phyloP scores from a whole-genome alignment of 495 filamentous ascomycete species.

The Penicillium nucicola region DNA sequence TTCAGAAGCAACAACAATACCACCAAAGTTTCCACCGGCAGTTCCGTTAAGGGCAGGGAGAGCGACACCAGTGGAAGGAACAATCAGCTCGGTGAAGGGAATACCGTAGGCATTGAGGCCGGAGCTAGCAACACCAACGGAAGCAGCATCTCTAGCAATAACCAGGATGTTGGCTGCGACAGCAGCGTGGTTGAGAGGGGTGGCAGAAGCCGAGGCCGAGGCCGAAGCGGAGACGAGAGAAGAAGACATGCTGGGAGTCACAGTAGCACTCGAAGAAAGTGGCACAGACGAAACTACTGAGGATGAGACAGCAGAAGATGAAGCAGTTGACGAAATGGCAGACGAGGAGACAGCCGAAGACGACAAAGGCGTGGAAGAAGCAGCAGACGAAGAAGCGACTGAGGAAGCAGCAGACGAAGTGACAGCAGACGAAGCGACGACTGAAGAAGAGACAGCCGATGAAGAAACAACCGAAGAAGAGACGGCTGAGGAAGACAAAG shows the following conservation, averaged over 20 bases:
- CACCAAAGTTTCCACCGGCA: slow-evolving; percentile 52
- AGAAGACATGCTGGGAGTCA: slow-evolving; percentile 27
- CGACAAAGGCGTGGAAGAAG: not conserved
- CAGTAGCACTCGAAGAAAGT: slow-evolving; percentile 12
- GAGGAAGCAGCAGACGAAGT: slow-evolving; percentile 1
- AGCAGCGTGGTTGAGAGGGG: slow-evolving; percentile 19
- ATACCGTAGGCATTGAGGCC: slow-evolving; percentile 62
- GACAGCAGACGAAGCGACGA: not conserved
- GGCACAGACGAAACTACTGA: slow-evolving; percentile 9
- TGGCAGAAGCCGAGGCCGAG: slow-evolving; percentile 18
- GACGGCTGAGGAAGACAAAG: not conserved
- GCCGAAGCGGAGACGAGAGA: slow-evolving; percentile 17
- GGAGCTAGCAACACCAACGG: slow-evolving; percentile 44
- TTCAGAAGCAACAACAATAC: slow-evolving; percentile 54
- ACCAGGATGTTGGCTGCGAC: slow-evolving; percentile 51
- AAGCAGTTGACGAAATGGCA: not conserved
- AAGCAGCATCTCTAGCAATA: slow-evolving; percentile 50
- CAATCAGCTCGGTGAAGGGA: slow-evolving; percentile 52
- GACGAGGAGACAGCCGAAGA: not conserved
- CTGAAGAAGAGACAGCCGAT: not conserved
- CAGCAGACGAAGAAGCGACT: too few relatives aligned
- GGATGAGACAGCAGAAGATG: not conserved
- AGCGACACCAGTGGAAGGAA: slow-evolving; percentile 48
- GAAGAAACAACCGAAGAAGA: not conserved
- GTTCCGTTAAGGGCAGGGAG: slow-evolving; percentile 51